Base-by-base conservation (phyloP, 179 eudicot genomes). In the Vitellaria paradoxa region DNA sequence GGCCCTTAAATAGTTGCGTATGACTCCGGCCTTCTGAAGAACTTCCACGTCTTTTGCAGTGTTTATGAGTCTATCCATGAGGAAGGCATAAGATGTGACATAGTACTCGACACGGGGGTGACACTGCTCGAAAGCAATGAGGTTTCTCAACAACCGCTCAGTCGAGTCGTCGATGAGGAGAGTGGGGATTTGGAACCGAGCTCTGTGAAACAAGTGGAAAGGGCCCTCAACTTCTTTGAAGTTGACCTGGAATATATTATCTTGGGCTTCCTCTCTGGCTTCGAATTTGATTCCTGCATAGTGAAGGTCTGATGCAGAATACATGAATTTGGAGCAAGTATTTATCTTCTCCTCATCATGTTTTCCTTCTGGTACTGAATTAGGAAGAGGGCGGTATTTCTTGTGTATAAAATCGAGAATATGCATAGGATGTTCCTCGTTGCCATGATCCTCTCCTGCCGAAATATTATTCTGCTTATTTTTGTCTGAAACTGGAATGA, bases 111-210 rank as follows among this genome's bases (percentile, higher is more conserved):
- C 37, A 5, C 26, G 9, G 4, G 56, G 57, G 70, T 15, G 14
- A 11, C 60, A 61, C 42, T 63, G 77, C 68, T 75, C 77, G 15
- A 61, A 63, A 14, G 70, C 77, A 3, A 75, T 63, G 18, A 70
- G 73, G 40, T 70, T 70, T 70, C 59, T 47, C 17, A 70, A 20
- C 37, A 70, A 20, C 15, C 9, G 6, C 15, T 20, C 57, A 6
- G 59, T 47, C 4, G 55, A 2, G 55, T 50, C 23, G 20, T 21
- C 15, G 18, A 50, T 10, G 7, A 8, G 9, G 3, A 47, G 56
- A 47, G 18, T 21, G 13, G 73, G 59, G 17, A 70, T 70, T 50
- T 50, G 9, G 12, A 66, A 66, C 14, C 10, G 9, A 40, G 49
- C 49, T 7, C 70, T 37, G 20, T 0, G 6, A 17, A 37, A 40